phyloP scores from a whole-genome alignment of 2,329 filamentous ascomycete species.

The Fusarium camptoceras region DNA sequence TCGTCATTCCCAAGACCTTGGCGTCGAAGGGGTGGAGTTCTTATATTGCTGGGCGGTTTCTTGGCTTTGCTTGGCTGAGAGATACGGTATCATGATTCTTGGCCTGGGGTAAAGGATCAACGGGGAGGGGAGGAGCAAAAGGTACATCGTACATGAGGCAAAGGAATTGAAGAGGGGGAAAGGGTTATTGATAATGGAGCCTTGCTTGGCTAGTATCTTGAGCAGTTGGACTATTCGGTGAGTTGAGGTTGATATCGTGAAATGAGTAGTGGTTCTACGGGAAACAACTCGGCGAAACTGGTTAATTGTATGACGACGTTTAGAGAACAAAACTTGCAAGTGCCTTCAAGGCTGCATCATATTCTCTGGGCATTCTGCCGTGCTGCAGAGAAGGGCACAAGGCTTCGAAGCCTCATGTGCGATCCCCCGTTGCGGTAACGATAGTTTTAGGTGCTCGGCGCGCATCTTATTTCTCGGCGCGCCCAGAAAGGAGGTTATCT shows the following conservation, averaged over 20 bases:
- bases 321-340: slow-evolving; percentile 6
- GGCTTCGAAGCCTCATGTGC: not conserved
- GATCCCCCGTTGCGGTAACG: slow-evolving; percentile 4
- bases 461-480: not conserved
- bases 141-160: not conserved
- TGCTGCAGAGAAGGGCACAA: not conserved
- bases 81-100: slow-evolving; percentile 15
- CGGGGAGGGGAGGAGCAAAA: not conserved
- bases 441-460: slow-evolving; percentile 14
- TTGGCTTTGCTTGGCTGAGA: slow-evolving; percentile 22
- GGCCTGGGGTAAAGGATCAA: slow-evolving; percentile 17
- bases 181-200: not conserved
- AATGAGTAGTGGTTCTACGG: not conserved
- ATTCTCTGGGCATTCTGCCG: slow-evolving; percentile 19
- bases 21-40: slow-evolving; percentile 24
- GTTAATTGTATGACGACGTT: not conserved
- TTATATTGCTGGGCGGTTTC: slow-evolving; percentile 25
- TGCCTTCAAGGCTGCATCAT: slow-evolving; percentile 5
- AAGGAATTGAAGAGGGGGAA: not conserved
- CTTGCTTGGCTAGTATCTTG: not conserved
- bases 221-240: not conserved
- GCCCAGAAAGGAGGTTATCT: not conserved
- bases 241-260: not conserved
- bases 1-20: slow-evolving; percentile 45
- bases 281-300: not conserved